Conservation (phyloP, 805 yeast species). For the Ogataea nonfermentans region DNA sequence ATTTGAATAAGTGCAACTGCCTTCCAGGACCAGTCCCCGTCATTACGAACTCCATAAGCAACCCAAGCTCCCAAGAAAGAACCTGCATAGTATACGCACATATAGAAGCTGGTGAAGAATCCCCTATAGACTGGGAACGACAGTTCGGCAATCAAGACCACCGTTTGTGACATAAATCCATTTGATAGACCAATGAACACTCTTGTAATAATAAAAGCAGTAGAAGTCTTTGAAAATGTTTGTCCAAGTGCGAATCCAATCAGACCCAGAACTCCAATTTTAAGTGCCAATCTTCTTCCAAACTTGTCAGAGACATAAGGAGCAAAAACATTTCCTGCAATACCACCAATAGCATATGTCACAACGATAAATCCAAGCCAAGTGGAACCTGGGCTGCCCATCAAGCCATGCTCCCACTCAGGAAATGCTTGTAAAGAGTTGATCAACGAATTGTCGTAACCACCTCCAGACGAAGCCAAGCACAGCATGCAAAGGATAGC, state of each 20-base stretch:
- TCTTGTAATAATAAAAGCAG: slow-evolving; percentile 7
- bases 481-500: background rate
- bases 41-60: slow-evolving; percentile 37
- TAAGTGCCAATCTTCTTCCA: slow-evolving; percentile 3
- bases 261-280: slow-evolving; percentile 3
- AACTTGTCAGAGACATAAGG: slow-evolving; percentile 7
- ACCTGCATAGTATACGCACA: too few species aligned
- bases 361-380: slow-evolving; percentile 12
- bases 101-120: slow-evolving; percentile 25
- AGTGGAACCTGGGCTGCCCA: slow-evolving; percentile 6
- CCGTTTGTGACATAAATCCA: slow-evolving; percentile 2
- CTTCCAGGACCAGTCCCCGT: slow-evolving; percentile 33
- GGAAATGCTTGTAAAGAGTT: slow-evolving; percentile 10
- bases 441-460: slow-evolving; percentile 11
- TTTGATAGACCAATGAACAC: slow-evolving; percentile 7
- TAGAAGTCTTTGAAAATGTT: slow-evolving; percentile 1
- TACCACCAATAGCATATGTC: slow-evolving; percentile 10
- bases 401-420: slow-evolving; percentile 5
- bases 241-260: slow-evolving; percentile 8
- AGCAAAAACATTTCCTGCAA: slow-evolving; percentile 5
- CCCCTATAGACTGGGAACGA: slow-evolving; percentile 35
- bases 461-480: slow-evolving; percentile 7
- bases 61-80: slow-evolving; percentile 40
- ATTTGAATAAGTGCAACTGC: slow-evolving; percentile 40
- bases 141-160: slow-evolving; percentile 25